These are phyloP conservation scores for Oryza meridionalis DNA, from an alignment of 176 grass and related monocot species.

Conservation along the genomic window DNA sequence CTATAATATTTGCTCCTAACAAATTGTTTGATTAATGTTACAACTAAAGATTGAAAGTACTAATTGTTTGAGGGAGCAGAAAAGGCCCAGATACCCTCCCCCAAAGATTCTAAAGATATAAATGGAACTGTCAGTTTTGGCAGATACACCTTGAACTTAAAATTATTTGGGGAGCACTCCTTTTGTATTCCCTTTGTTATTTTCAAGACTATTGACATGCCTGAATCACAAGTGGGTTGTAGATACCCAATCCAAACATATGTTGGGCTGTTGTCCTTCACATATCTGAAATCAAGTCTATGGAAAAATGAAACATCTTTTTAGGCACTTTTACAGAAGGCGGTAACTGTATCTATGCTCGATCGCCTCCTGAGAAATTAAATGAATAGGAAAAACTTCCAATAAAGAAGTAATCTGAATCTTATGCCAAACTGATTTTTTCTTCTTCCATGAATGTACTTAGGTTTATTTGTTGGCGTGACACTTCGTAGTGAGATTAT, in stretches of 20 bases:
- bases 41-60: background rate
- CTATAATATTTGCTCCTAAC: constrained; percentile 15
- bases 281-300: background rate
- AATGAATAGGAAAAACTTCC: background rate
- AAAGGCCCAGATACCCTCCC: background rate
- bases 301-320: background rate
- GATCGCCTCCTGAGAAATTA: background rate
- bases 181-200: background rate
- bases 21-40: background rate
- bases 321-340: background rate
- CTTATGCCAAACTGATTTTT: background rate
- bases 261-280: background rate
- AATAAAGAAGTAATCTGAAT: constrained; percentile 11
- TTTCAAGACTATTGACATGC: background rate
- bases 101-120: background rate
- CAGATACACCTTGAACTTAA: background rate
- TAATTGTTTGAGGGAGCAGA: background rate
- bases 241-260: background rate
- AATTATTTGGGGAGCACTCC: background rate
- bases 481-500: background rate
- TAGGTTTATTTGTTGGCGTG: background rate
- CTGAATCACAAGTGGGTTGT: background rate
- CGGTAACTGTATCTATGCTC: background rate
- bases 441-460: background rate
- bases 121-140: background rate